Evolutionary conservation across 2,329 filamentous ascomycete species (phyloP).

Genomic region (Neonectria punicea): DNA sequence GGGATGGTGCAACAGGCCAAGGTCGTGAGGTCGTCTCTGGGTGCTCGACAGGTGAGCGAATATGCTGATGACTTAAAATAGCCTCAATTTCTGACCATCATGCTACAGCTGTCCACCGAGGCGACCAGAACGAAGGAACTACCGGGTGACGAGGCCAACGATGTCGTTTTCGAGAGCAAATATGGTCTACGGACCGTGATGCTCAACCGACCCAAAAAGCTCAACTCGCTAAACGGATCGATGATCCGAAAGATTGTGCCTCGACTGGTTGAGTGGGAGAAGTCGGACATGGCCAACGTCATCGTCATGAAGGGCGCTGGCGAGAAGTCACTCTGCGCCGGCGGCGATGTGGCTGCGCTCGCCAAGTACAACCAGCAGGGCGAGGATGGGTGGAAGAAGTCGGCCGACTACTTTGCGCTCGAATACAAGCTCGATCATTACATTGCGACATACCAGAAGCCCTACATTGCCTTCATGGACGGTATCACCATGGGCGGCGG

Average conservation of each 20-base stretch:
- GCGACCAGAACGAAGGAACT: constrained; percentile 62
- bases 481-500: constrained; percentile 99
- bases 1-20: constrained; percentile 86
- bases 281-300: constrained; percentile 93
- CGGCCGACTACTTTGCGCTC: constrained; percentile 86
- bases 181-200: constrained; percentile 93
- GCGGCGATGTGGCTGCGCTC: constrained; percentile 87
- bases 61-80: neutral
- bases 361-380: constrained; percentile 78
- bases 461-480: constrained; percentile 95
- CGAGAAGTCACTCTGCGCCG: constrained; percentile 87
- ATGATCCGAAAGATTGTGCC: constrained; percentile 97
- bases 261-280: constrained; percentile 90
- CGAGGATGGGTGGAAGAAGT: constrained; percentile 75
- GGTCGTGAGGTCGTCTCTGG: constrained; percentile 69
- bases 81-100: constrained; percentile 8
- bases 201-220: constrained; percentile 91
- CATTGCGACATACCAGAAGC: constrained; percentile 93
- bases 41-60: constrained; percentile 45
- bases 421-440: constrained; percentile 98
- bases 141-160: constrained; percentile 79
- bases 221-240: constrained; percentile 91
- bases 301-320: constrained; percentile 93
- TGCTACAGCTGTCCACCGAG: constrained; percentile 49
- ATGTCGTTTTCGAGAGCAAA: constrained; percentile 90